Percentiles rank a stretch among this genome's conserved stretches.
These are phyloP conservation scores for Alternaria atra DNA, from an alignment of 2,329 filamentous ascomycete genomes.

Conservation along the genomic window DNA sequence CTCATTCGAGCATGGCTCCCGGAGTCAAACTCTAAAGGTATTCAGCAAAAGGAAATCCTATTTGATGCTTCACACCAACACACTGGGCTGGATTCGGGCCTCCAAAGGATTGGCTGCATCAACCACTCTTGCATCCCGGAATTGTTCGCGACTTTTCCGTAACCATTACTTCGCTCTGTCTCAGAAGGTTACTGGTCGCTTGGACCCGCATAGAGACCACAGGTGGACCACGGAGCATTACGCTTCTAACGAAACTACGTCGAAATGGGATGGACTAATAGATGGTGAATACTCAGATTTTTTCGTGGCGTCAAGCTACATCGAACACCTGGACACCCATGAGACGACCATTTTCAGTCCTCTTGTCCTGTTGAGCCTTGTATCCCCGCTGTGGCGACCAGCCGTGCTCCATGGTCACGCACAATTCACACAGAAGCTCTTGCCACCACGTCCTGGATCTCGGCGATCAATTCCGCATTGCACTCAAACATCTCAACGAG, in stretches of 20 bases:
- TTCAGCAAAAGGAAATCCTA: not conserved
- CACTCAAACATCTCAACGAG: slow-evolving; percentile 1
- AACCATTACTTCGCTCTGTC: not conserved
- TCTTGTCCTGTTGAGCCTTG: not conserved
- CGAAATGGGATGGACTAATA: not conserved
- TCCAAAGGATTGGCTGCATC: not conserved
- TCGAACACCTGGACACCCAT: not conserved
- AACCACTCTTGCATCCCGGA: not conserved
- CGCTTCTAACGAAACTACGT: not conserved
- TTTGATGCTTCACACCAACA: not conserved
- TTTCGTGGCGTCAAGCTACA: not conserved
- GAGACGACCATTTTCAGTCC: not conserved
- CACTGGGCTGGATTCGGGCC: not conserved
- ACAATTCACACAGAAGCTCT: not conserved
- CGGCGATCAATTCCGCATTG: not conserved
- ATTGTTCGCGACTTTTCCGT: not conserved
- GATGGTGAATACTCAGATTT: not conserved
- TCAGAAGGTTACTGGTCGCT: not conserved
- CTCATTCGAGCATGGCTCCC: not conserved
- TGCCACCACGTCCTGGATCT: not conserved
- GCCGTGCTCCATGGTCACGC: too few relatives aligned
- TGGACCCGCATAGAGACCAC: not conserved
- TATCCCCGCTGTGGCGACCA: not conserved
- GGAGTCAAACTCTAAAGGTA: not conserved
- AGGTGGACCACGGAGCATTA: not conserved